Evolutionary conservation across 1,284 basidiomycete species (phyloP), one percentile per base, ranked within the genome.

Genomic region (Kalmanozyma brasiliensis): DNA sequence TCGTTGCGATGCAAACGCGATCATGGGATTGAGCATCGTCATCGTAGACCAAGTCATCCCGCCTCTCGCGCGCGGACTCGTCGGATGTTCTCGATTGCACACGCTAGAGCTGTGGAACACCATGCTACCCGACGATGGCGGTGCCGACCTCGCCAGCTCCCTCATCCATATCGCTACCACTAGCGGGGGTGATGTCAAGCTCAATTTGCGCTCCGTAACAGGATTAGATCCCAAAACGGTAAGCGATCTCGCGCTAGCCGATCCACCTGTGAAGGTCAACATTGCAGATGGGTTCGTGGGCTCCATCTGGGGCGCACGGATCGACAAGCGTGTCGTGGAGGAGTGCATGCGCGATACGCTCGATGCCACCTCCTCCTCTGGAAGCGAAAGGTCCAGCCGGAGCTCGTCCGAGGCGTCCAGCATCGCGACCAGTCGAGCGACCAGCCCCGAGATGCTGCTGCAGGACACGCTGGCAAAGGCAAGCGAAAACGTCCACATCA

Each of bases 281-380:
- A 61, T 67, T 26, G 64, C 58, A n/a, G 64, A 67, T 16, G 64
- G 64, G 1, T 67, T 67, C 17, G 34, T 67, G 1, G 64, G 41
- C 8, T 61, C 58, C 13, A 67, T 67, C 23, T 67, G 64, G 64
- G 64, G 64, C 8, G 48, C 58, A 8, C 38, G 64, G 4, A 48
- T 67, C 36, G 46, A 61, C 26, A 52, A 45, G 33, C 23, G 26
- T 1, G 35, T 36, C 3, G 52, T 66, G 6, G 16, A 56, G 16
- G 44, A 60, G 17, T 55, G 63, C 20, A 48, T 66, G 34, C 63
- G 56, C 14, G 37, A 43, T 8, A 20, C 56, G 8, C 49, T 66
- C 10, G 35, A 48, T 32, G 17, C 44, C 4, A 20, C 34, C 2
- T 26, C 47, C n/a, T 0, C 10, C 0, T 22, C 32, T 9, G 34